Base-by-base conservation (phyloP, 2,329 filamentous ascomycete species). In the Penicillium crustosum region DNA sequence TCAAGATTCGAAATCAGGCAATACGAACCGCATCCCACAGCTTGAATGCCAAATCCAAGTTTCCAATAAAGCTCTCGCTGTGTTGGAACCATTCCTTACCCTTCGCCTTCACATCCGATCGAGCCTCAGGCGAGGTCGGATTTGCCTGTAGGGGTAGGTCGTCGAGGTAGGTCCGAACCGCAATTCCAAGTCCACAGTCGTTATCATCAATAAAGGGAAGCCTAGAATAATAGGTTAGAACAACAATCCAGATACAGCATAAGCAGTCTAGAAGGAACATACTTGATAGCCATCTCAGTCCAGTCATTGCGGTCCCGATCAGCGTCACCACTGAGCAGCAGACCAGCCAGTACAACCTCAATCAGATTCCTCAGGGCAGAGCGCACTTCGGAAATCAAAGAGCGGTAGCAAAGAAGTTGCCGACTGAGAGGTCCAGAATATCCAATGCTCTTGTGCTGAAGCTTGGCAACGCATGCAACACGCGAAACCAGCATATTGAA, bases 371-470 rank as follows among this genome's bases (percentile, higher is more conserved):
- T 86, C 62, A 96, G 82, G 35, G 87, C 86, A 62, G 89, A 86
- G 39, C 93, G 89, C 25, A 97, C 87, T 41, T 90, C 86, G 2
- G 88, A 88, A 41, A 91, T 87, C 57, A 97, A 82, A 1, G 91
- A 93, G 60, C 91, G 89, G 79, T 93, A 99, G 27, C 87, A 88
- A 42, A 99, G 82, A 52, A 97, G 82, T 65, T 93, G 92, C 74
- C 94, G 89, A 80, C 92, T 96, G 1, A 99, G 82, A 1, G 94
- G 93, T 0, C 94, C 94, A 2, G 93, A 97, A 75, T 97, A 99
- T 31, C 94, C 94, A 66, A 93, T 93, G 4, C 84, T 82, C 66
- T 90, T 85, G 73, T 99, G 94, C 33, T 87, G 86, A 61, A 97
- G 81, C 69, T 89, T 91, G 51, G 92, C 84, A 57, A 97, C 81